Percentiles rank a stretch among this genome's conserved stretches.
These are phyloP conservation scores for Vicia villosa DNA, from an alignment of 306 rosid species.

Conservation along the genomic window DNA sequence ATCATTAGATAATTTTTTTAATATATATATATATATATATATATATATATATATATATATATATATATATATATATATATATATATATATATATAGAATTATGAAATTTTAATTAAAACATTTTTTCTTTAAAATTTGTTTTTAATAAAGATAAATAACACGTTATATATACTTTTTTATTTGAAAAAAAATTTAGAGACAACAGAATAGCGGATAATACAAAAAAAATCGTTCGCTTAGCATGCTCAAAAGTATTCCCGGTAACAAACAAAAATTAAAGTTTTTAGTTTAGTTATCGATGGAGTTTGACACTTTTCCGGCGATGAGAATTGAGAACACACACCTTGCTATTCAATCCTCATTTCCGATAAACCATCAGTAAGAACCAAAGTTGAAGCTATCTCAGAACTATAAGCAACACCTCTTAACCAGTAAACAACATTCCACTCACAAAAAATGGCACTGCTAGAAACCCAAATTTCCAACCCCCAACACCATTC, in stretches of 20 bases:
- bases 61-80: too few relatives aligned
- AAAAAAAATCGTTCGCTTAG: background rate
- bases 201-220: background rate
- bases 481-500: conserved; percentile 30
- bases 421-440: background rate
- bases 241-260: background rate
- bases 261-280: background rate
- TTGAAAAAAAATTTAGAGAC: too few relatives aligned
- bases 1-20: too few relatives aligned
- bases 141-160: too few relatives aligned
- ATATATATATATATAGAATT: too few relatives aligned
- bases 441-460: background rate
- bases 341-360: background rate
- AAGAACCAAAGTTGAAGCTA: too few relatives aligned
- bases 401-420: background rate
- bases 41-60: too few relatives aligned
- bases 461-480: conserved; percentile 50
- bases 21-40: too few relatives aligned
- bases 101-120: too few relatives aligned
- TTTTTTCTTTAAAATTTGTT: too few relatives aligned
- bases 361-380: background rate
- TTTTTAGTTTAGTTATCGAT: background rate
- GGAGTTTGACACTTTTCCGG: background rate
- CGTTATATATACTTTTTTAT: too few relatives aligned
- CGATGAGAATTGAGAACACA: background rate